Evolutionary conservation across 805 yeast species (phyloP), one percentile per base, ranked within the genome.

Genomic region (Wickerhamomyces kurtzmanii): DNA sequence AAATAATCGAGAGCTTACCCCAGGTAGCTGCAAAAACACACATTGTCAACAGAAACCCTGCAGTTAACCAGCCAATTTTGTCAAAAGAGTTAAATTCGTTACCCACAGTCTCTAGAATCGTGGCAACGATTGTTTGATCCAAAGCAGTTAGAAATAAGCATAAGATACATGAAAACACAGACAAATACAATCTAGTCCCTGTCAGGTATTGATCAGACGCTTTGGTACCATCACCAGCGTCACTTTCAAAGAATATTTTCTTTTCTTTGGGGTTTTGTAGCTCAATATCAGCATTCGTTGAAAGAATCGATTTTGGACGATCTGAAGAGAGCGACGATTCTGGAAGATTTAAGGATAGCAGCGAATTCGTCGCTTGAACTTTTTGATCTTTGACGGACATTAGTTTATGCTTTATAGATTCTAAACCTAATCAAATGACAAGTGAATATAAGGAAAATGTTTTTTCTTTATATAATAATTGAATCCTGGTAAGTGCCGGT

Each of bases 61-160:
- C 51, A 6, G 72, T 50, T 16, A 75, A 44, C 82, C 84, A 75
- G 4, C 75, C 75, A 6, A 73, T 55, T 31, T 69, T 60, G 6
- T 65, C 59, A 38, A 68, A 73, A 4, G 59, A 56, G 14, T 59
- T 37, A 40, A 75, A 74, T 33, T 68, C 51, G 28, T 53, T 50
- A 6, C 75, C 70, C 3, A 75, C 68, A 2, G 50, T 53, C 12
- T 70, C 60, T 26, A 73, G 49, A 9, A 71, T 51, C 2, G 79
- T 67, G 7, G 67, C 41, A 3, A 68, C 67, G 31, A 75, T 74
- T n/a, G 78, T 72, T 37, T 68, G 73, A 43, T 75, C 82, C 23
- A 75, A 47, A 0, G 79, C 77, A 11, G 59, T 49, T 12, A 55
- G 30, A 26, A 47, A 52, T 17, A 43, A 31, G n/a, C 47, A 38